Evolutionary conservation across 306 rosid genomes (phyloP), one percentile per base, ranked within the genome.

Genomic region (Prunus mongolica): DNA sequence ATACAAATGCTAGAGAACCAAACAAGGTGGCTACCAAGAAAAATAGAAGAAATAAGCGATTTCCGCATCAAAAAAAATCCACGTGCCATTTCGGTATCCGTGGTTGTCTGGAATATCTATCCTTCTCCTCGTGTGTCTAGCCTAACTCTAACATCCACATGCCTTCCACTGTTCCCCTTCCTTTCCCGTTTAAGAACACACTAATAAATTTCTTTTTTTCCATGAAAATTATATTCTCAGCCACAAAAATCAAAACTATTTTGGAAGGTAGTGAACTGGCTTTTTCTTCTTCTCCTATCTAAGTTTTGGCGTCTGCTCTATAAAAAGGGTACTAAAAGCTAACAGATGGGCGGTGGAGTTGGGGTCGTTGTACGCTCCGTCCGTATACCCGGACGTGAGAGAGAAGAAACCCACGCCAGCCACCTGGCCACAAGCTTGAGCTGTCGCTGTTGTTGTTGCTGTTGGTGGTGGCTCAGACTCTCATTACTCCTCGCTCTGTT

Each of bases 331-430:
- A n/a, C 2, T 27, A 28, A 24, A 2, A 30, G 22, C 45, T 63
- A 63, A 2, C 20, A 63, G 4, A 30, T 7, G 45, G 45, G 45
- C 13, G 22, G 46, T 30, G 45, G 6, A 28, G 52, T 0, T 1
- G 15, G 0, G 22, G 32, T 13, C 1, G 69, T 22, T 3, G 69
- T 68, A 50, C 50, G 68, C 57, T 54, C 78, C 63, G 80, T 72
- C 67, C 85, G 82, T 77, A 67, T 77, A 57, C 71, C 52, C 69
- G 82, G 65, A 5, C 71, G 72, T 51, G 87, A 38, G 13, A 81
- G 87, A 18, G 89, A 85, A 56, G 58, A 58, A 73, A 88, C 76
- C 89, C 91, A 90, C n/a, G 86, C 80, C 62, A 78, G 20, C 92
- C 93, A 88, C 54, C 88, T 88, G 49, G 79, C 79, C 0, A 80